These are phyloP conservation scores for Apiospora kogelbergensis DNA, from an alignment of 2,329 filamentous ascomycete genomes.

Conservation along the genomic window DNA sequence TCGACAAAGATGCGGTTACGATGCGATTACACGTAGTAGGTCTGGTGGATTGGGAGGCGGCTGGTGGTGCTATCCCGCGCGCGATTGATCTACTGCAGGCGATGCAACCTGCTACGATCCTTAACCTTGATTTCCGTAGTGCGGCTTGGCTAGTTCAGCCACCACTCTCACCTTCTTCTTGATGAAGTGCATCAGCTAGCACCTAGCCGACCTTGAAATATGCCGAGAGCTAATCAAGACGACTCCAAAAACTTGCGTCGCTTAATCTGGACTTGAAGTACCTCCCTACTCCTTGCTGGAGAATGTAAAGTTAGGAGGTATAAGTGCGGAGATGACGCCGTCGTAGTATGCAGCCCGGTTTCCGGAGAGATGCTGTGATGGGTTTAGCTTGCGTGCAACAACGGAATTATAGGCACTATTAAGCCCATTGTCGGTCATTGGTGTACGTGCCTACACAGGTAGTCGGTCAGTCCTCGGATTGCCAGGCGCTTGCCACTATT, in stretches of 20 bases:
- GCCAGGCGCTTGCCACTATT: not conserved
- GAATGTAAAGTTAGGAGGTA: not conserved
- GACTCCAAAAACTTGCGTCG: not conserved
- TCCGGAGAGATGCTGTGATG: not conserved
- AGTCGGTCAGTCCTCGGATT: not conserved
- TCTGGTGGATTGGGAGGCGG: not conserved
- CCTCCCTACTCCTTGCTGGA: not conserved
- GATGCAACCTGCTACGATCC: conserved; percentile 1
- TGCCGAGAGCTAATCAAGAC: conserved; percentile 3
- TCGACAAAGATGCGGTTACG: not conserved
- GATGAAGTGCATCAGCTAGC: too few species aligned
- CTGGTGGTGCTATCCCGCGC: not conserved
- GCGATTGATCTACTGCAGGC: not conserved
- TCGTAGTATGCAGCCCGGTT: not conserved
- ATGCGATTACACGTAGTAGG: not conserved
- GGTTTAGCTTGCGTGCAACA: not conserved
- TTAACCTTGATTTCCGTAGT: not conserved
- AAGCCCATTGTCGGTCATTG: not conserved
- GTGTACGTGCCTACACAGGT: not conserved
- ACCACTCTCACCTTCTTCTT: not conserved
- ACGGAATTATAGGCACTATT: not conserved
- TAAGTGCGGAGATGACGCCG: not conserved
- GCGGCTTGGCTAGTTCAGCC: not conserved
- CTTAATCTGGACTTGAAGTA: not conserved
- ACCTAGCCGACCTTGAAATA: not conserved